Base-by-base conservation (phyloP, 371 early-diverging fungal genomes). In the Zancudomyces culisetae region DNA sequence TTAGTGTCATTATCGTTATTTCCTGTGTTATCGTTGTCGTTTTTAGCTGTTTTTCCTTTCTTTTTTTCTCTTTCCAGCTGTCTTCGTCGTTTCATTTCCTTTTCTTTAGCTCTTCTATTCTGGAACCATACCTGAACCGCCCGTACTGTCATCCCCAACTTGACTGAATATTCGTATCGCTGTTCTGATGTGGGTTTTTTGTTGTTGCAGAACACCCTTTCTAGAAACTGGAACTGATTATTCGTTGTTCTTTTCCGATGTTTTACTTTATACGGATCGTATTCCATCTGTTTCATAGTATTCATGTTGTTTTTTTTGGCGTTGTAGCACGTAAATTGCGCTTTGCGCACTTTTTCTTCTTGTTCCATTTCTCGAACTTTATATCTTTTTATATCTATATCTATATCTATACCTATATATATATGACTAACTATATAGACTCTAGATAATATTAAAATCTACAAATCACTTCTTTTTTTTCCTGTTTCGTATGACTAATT, bases 51-150 rank as follows among this genome's bases (percentile, higher is more conserved):
- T 35, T 15, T 35, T 35, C 15, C 15, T 35, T 35, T 35, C 35
- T 35, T 35, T 15, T 15, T 35, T 6, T 10, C 35, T 35, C 35
- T 35, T 35, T 35, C 35, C 15, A 35, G 15, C 35, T 10, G 15
- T 6, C 19, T 20, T 10, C 20, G 6, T 43, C 20, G 6, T 20
- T 53, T 42, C 55, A 60, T 52, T 52, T 65, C 63, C 57, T 69
- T 69, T 53, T 66, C 69, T 68, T 92, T 94, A 42, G 92, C 92
- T 50, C 98, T 75, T 52, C 90, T 77, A 71, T 97, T 97, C 66
- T 97, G 98, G 68, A 97, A 97, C 98, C 98, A 95, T 52, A 95
- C 85, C 64, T 97, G 92, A 41, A 97, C 85, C 51, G 81, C 80
- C 45, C 93, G 74, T 18, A 81, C 79, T 29, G 87, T 83, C 92